Conservation (phyloP, 129 eudicot species). For the Flaveria ramosissima region DNA sequence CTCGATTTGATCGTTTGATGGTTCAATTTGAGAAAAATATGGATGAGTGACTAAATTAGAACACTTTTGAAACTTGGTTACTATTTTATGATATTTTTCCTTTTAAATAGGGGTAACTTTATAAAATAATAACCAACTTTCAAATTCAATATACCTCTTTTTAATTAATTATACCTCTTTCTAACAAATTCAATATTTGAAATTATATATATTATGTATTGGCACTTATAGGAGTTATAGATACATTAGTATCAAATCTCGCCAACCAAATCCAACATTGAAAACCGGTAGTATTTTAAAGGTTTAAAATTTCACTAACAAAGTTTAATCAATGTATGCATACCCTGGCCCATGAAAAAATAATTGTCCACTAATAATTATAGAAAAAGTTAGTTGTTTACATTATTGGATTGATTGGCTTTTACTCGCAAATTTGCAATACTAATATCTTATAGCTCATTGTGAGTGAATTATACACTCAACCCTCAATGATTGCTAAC, state of each 20-base stretch:
- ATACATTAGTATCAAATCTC: not conserved
- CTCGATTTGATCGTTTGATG: too few relatives aligned
- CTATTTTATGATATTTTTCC: too few relatives aligned
- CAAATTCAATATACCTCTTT: too few relatives aligned
- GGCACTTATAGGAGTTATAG: not conserved
- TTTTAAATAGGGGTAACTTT: too few relatives aligned
- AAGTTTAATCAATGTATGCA: not conserved
- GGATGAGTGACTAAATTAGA: too few relatives aligned
- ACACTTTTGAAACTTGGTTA: too few relatives aligned
- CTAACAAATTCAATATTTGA: too few relatives aligned
- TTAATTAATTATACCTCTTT: too few relatives aligned
- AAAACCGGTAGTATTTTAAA: not conserved
- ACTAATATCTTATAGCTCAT: not conserved
- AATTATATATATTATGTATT: too few relatives aligned
- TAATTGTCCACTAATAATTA: not conserved
- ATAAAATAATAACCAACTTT: too few relatives aligned
- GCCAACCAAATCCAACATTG: not conserved
- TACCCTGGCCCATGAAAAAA: constrained; percentile 25
- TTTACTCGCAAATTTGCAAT: constrained; percentile 15
- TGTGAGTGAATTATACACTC: constrained; percentile 30
- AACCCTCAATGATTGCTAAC: constrained; percentile 23
- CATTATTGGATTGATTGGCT: constrained; percentile 19
- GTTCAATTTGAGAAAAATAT: too few relatives aligned
- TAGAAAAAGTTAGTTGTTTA: not conserved
- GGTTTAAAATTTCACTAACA: not conserved